phyloP scores from a whole-genome alignment of 164 flowering plant species.

The Cinnamomum micranthum region DNA sequence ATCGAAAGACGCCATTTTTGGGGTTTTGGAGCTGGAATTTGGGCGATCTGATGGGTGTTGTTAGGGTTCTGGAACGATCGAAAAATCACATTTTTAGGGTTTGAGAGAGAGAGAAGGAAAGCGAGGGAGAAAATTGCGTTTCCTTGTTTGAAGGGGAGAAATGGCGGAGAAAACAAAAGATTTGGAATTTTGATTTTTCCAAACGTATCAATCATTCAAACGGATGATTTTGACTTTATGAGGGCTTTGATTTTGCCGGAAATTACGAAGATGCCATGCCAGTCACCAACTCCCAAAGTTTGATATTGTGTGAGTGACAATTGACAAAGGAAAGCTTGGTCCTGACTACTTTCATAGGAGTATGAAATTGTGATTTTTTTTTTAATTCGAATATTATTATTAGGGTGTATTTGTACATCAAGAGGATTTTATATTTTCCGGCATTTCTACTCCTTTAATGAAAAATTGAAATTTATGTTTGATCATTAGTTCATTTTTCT shows the following conservation, averaged over 20 bases:
- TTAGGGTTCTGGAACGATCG: background rate
- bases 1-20: conserved; percentile 1
- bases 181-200: conserved; percentile 6
- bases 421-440: too few relatives aligned
- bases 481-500: too few relatives aligned
- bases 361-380: too few relatives aligned
- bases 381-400: too few relatives aligned
- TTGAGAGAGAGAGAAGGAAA: background rate
- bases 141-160: background rate
- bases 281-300: background rate
- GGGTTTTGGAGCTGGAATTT: background rate
- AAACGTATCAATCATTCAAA: background rate
- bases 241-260: background rate
- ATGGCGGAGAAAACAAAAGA: conserved; percentile 45
- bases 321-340: too few relatives aligned
- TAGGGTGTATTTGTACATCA: too few relatives aligned
- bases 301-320: too few relatives aligned
- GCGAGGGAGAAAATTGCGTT: background rate
- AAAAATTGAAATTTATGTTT: too few relatives aligned
- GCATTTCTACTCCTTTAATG: too few relatives aligned
- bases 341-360: too few relatives aligned
- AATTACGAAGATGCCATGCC: conserved; percentile 9
- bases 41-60: background rate
- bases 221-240: background rate
- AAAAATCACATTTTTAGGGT: background rate